phyloP scores from a whole-genome alignment of 2,329 filamentous ascomycete genomes.

The Colletotrichum godetiae region DNA sequence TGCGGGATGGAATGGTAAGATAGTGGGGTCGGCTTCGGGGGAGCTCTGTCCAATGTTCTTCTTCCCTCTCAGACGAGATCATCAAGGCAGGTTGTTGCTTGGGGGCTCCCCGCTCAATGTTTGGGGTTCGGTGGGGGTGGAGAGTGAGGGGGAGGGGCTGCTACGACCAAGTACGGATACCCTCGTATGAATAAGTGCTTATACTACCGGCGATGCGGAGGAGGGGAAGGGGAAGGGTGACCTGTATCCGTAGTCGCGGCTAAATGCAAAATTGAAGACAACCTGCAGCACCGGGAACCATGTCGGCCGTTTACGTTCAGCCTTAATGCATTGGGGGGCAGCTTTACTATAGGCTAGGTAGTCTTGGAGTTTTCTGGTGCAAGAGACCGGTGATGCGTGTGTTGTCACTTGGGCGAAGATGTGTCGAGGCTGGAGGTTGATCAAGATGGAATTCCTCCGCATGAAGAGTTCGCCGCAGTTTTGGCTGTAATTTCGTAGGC shows the following conservation, averaged over 20 bases:
- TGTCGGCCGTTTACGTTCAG: neutral
- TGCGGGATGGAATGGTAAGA: conserved; percentile 3
- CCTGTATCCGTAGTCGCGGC: conserved; percentile 7
- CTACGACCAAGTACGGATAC: neutral
- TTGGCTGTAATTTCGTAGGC: neutral
- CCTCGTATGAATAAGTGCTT: neutral
- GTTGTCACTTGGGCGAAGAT: neutral
- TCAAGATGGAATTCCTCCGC: neutral
- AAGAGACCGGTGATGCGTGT: neutral
- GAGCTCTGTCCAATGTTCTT: conserved; percentile 15
- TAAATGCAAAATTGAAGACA: conserved; percentile 23
- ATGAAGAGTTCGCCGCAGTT: neutral
- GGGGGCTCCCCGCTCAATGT: neutral
- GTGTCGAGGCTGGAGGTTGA: neutral
- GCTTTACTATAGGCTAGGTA: neutral
- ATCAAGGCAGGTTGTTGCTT: conserved; percentile 2
- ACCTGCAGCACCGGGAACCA: neutral
- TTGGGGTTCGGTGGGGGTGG: conserved; percentile 26
- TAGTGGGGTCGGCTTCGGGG: conserved; percentile 8
- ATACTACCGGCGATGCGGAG: neutral
- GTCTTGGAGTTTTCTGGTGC: neutral
- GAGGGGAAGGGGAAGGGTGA: neutral
- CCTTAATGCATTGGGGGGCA: neutral
- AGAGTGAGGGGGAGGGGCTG: conserved; percentile 12
- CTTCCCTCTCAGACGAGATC: neutral